phyloP scores from a whole-genome alignment of 78 protist species.

The Dictyostelium citrinum region DNA sequence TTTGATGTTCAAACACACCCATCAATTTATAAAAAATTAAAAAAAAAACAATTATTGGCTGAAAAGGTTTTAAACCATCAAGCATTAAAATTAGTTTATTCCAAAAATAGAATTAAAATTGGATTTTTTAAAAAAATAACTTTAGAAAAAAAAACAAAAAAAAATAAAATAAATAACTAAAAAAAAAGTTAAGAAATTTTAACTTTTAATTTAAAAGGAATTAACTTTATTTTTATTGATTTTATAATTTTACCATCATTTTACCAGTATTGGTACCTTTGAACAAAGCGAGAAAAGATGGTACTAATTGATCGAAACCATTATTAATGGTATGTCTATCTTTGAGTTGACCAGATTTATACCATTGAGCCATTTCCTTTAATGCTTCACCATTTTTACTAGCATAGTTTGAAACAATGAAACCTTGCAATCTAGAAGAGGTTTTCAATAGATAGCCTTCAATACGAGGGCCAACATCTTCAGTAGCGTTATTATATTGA shows the following conservation, averaged over 20 bases:
- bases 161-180: too few relatives aligned
- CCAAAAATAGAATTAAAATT: too few relatives aligned
- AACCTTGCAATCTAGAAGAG: conserved; percentile 55
- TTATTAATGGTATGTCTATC: background rate
- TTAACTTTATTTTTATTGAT: too few relatives aligned
- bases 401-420: conserved; percentile 6
- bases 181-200: too few relatives aligned
- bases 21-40: too few relatives aligned
- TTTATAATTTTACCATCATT: background rate
- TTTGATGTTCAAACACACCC: too few relatives aligned
- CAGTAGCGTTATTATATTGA: conserved; percentile 13
- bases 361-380: background rate
- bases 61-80: too few relatives aligned
- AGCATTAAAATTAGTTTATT: too few relatives aligned
- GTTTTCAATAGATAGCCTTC: conserved; percentile 2
- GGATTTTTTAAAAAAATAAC: too few relatives aligned
- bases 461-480: background rate
- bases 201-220: too few relatives aligned
- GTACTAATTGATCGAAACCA: background rate
- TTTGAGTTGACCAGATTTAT: background rate
- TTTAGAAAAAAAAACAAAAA: too few relatives aligned
- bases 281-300: background rate
- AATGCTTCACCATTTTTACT: background rate
- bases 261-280: background rate
- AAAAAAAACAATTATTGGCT: too few relatives aligned